A percentile compares a stretch with the other conserved stretches of the same genome.
These are phyloP conservation scores for Centaurea solstitialis DNA, from an alignment of 129 eudicot species.

Conservation along the genomic window DNA sequence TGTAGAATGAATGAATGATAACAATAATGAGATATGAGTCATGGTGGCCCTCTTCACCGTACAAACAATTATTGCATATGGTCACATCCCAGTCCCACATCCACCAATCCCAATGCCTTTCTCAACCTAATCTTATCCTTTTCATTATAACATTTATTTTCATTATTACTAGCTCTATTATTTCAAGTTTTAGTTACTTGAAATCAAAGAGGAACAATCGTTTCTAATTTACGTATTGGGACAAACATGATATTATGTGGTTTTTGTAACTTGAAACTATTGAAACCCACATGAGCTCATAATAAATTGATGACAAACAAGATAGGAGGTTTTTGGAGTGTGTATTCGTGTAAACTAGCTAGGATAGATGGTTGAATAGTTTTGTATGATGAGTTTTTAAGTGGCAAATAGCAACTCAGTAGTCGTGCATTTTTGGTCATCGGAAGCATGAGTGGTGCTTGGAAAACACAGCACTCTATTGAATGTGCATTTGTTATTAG, in stretches of 20 bases:
- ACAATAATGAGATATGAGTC: neutral
- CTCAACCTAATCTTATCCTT: conserved; percentile 4
- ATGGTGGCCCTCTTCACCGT: conserved; percentile 16
- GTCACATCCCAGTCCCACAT: conserved; percentile 19
- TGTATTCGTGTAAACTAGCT: no score
- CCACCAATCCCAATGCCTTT: conserved; percentile 19
- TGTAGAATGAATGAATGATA: neutral
- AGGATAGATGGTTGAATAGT: no score
- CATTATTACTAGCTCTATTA: neutral
- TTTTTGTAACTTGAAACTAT: neutral
- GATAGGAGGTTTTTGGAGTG: no score
- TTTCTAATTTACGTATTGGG: neutral
- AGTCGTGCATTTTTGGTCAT: no score
- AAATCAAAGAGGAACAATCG: neutral
- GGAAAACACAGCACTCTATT: no score
- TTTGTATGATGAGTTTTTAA: no score
- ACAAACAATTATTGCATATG: conserved; percentile 23
- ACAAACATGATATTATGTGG: neutral
- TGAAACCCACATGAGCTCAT: no score
- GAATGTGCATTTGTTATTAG: no score
- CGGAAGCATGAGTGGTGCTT: no score
- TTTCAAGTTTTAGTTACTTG: neutral
- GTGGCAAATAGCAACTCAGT: no score
- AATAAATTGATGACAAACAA: no score
- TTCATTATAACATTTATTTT: neutral